Conservation (phyloP, 2,329 filamentous ascomycete genomes). For the Zymoseptoria tritici region DNA sequence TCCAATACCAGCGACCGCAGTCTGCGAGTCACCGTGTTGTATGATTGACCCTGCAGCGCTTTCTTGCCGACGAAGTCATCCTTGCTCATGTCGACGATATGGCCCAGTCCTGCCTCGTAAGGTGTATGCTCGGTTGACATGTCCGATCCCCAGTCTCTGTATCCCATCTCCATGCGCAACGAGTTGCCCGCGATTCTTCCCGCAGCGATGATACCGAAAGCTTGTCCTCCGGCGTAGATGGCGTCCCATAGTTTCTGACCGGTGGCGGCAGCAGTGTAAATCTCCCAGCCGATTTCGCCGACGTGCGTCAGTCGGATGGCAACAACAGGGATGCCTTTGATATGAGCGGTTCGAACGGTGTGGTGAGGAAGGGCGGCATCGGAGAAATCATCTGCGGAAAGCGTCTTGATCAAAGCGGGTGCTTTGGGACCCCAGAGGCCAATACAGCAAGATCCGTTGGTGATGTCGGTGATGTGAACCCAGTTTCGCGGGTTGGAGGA, state of each 20-base stretch:
- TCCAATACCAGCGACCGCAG: slow-evolving; percentile 49
- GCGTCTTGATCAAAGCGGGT: slow-evolving; percentile 42
- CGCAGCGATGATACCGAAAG: slow-evolving; percentile 50
- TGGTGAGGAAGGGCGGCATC: slow-evolving; percentile 45
- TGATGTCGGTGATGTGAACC: slow-evolving; percentile 52
- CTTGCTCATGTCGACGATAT: slow-evolving; percentile 44
- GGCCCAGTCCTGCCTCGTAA: slow-evolving; percentile 50
- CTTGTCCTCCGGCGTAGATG: slow-evolving; percentile 48
- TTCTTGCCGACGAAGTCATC: slow-evolving; percentile 45
- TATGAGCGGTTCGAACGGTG: slow-evolving; percentile 41
- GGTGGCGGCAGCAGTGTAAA: slow-evolving; percentile 53
- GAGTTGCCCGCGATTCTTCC: slow-evolving; percentile 53
- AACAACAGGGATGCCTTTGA: slow-evolving; percentile 51
- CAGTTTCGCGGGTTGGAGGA: slow-evolving; percentile 35
- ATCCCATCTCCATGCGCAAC: slow-evolving; percentile 53
- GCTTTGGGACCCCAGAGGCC: slow-evolving; percentile 57
- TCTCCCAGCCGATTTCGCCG: slow-evolving; percentile 56
- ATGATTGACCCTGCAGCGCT: slow-evolving; percentile 40
- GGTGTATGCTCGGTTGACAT: slow-evolving; percentile 56
- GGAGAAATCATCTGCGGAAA: slow-evolving; percentile 42
- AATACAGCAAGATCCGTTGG: slow-evolving; percentile 52
- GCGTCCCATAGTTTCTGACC: slow-evolving; percentile 53
- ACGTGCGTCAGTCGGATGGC: slow-evolving; percentile 53
- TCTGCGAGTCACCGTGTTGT: slow-evolving; percentile 29
- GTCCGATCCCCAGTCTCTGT: slow-evolving; percentile 50